These are phyloP conservation scores for Kodamaea leandrae DNA, from an alignment of 805 yeast genomes.

Conservation along the genomic window DNA sequence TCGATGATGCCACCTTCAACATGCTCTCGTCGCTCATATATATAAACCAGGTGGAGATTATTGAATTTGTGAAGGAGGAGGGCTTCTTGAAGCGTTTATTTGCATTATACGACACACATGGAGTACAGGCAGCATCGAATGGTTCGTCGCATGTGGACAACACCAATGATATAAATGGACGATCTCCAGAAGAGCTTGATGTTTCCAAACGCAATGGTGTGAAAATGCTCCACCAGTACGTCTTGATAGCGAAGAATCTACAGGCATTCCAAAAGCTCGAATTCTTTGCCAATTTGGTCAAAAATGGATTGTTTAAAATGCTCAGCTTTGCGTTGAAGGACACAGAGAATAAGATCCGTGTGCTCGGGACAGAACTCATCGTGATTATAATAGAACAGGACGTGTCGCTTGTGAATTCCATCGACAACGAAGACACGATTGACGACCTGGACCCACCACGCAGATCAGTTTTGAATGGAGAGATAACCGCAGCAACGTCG, in stretches of 20 bases:
- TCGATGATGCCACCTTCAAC: slow-evolving; percentile 78
- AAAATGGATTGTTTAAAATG: slow-evolving; percentile 66
- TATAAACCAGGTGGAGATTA: slow-evolving; percentile 64
- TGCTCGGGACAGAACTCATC: slow-evolving; percentile 75
- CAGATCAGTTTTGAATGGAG: slow-evolving; percentile 5
- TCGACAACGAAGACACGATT: slow-evolving; percentile 27
- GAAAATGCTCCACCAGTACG: slow-evolving; percentile 74
- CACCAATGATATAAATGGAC: background rate
- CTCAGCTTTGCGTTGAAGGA: slow-evolving; percentile 69
- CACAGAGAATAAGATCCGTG: slow-evolving; percentile 47
- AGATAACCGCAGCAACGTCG: slow-evolving; percentile 1
- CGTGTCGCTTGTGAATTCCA: slow-evolving; percentile 53
- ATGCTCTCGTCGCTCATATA: slow-evolving; percentile 66
- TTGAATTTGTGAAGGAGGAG: slow-evolving; percentile 54
- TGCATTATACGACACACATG: slow-evolving; percentile 43
- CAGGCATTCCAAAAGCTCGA: slow-evolving; percentile 60
- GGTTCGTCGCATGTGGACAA: background rate
- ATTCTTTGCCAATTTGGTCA: slow-evolving; percentile 62
- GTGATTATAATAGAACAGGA: slow-evolving; percentile 84
- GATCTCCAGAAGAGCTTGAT: background rate
- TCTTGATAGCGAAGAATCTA: slow-evolving; percentile 65
- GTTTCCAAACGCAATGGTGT: slow-evolving; percentile 59
- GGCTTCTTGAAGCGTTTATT: slow-evolving; percentile 57
- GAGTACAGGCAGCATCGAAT: background rate
- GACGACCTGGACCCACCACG: slow-evolving; percentile 29